phyloP scores from a whole-genome alignment of 345 rosid genomes.

The Aethionema arabicum region DNA sequence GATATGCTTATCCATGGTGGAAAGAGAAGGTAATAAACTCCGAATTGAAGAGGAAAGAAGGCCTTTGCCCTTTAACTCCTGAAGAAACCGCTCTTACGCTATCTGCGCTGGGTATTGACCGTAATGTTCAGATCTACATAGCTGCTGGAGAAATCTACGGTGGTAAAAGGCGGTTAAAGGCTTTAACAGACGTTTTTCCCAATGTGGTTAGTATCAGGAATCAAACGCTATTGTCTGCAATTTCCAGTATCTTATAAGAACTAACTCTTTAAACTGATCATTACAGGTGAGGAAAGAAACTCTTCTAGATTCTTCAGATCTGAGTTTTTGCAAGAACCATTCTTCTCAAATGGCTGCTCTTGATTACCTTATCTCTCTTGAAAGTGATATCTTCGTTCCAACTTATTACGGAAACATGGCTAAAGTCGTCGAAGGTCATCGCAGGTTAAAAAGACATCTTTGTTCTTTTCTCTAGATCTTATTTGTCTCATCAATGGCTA shows the following conservation, averaged over 20 bases:
- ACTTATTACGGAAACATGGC: conserved; percentile 99
- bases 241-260: background rate
- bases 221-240: conserved; percentile 11
- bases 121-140: conserved; percentile 67
- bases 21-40: conserved; percentile 85
- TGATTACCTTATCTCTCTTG: conserved; percentile 90
- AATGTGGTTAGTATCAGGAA: conserved; percentile 56
- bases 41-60: conserved; percentile 77
- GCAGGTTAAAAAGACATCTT: conserved; percentile 52
- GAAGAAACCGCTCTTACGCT: conserved; percentile 81
- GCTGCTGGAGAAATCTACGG: conserved; percentile 90
- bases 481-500: conserved; percentile 7
- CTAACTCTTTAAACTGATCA: background rate
- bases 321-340: conserved; percentile 71
- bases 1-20: conserved; percentile 98
- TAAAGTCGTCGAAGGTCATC: conserved; percentile 98
- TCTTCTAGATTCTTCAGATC: conserved; percentile 64
- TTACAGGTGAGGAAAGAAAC: conserved; percentile 86
- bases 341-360: conserved; percentile 93
- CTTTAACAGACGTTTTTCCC: conserved; percentile 64
- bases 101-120: conserved; percentile 71
- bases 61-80: conserved; percentile 84
- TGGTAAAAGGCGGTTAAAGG: conserved; percentile 67
- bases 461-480: background rate
- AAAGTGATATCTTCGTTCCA: conserved; percentile 93